These are phyloP conservation scores for Cyberlindnera xishuangbannaensis DNA, from an alignment of 805 yeast species.

Conservation along the genomic window DNA sequence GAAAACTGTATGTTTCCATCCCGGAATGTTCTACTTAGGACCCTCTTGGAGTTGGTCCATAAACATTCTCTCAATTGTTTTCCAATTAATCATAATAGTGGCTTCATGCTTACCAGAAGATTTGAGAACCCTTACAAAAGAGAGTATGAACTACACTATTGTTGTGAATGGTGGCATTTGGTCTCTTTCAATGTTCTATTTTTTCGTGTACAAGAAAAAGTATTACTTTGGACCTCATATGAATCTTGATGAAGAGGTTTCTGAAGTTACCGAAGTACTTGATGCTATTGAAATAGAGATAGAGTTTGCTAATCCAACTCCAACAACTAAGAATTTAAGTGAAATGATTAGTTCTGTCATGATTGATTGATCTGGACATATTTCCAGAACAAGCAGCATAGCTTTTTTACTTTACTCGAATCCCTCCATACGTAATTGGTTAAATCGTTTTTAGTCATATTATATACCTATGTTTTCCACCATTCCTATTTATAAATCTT, in stretches of 20 bases:
- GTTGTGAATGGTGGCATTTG: slow-evolving; percentile 60
- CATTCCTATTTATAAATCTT: too few relatives aligned
- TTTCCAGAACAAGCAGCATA: too few relatives aligned
- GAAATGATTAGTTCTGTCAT: too few relatives aligned
- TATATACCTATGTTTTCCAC: too few relatives aligned
- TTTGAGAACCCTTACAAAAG: slow-evolving; percentile 28
- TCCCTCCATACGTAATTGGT: too few relatives aligned
- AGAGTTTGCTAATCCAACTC: slow-evolving; percentile 3
- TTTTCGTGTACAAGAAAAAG: slow-evolving; percentile 45
- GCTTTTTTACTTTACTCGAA: too few relatives aligned
- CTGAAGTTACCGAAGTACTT: slow-evolving; percentile 16
- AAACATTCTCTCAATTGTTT: slow-evolving; percentile 42
- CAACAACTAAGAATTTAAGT: slow-evolving; percentile 5
- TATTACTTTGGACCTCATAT: slow-evolving; percentile 52
- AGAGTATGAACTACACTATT: slow-evolving; percentile 66
- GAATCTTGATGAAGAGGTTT: slow-evolving; percentile 23
- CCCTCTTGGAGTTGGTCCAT: slow-evolving; percentile 37
- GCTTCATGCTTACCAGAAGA: slow-evolving; percentile 54
- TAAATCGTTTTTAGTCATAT: too few relatives aligned
- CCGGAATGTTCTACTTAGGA: slow-evolving; percentile 68
- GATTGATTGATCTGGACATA: too few relatives aligned
- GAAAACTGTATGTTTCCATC: slow-evolving; percentile 45
- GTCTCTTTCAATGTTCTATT: slow-evolving; percentile 49
- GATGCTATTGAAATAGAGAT: slow-evolving; percentile 7
- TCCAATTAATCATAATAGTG: slow-evolving; percentile 47